A percentile compares a stretch with the other conserved stretches of the same genome.
These are phyloP conservation scores for Fusarium hainanense DNA, from an alignment of 2,329 filamentous ascomycete genomes.

Conservation along the genomic window DNA sequence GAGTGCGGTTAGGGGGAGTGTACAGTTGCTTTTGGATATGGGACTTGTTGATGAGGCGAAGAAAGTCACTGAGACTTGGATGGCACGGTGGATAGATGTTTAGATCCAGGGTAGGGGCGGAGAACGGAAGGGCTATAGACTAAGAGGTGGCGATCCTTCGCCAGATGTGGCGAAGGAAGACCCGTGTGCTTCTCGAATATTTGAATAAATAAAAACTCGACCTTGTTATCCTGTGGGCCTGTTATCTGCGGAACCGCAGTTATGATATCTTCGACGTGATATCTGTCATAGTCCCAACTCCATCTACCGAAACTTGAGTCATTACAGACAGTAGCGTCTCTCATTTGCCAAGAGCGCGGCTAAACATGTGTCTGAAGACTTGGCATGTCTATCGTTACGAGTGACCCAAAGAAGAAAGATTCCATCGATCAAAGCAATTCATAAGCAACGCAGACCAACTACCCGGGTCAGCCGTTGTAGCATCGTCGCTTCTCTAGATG, in stretches of 20 bases:
- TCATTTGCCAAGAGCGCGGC: neutral
- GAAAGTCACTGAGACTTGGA: slow-evolving; percentile 65
- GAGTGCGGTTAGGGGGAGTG: slow-evolving; percentile 65
- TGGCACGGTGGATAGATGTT: slow-evolving; percentile 64
- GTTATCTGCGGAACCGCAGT: neutral
- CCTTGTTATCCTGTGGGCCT: neutral
- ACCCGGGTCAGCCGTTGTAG: neutral
- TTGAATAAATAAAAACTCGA: neutral
- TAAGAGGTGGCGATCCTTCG: neutral
- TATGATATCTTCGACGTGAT: neutral
- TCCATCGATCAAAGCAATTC: neutral
- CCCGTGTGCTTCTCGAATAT: neutral
- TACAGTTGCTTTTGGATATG: slow-evolving; percentile 64
- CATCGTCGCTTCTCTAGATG: neutral
- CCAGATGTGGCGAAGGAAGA: neutral
- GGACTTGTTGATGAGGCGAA: slow-evolving; percentile 72
- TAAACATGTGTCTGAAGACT: neutral
- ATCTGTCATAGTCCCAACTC: neutral
- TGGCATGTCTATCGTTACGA: neutral
- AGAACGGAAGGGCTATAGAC: neutral
- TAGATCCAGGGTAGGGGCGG: neutral
- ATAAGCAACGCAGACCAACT: neutral
- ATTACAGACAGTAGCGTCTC: neutral
- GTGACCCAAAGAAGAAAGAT: neutral
- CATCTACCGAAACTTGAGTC: neutral